These are phyloP conservation scores for Eragrostis nindensis DNA, from an alignment of 176 grass and related monocot species.

Conservation along the genomic window DNA sequence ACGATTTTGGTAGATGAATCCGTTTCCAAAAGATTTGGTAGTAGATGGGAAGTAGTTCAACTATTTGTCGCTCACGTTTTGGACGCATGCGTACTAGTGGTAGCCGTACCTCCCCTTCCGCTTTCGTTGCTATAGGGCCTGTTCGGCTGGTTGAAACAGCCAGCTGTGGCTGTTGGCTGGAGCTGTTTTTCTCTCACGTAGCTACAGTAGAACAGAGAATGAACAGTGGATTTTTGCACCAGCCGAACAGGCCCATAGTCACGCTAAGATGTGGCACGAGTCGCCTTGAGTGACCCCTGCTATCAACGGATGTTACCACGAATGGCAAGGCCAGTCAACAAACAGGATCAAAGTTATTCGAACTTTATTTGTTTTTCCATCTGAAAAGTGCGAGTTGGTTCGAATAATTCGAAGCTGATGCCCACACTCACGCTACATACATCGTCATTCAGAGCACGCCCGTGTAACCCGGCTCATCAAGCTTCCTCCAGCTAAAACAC, in stretches of 20 bases:
- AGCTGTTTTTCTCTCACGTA: too few relatives aligned
- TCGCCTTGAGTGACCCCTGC: too few relatives aligned
- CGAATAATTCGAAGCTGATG: background rate
- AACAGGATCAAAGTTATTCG: background rate
- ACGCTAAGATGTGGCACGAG: background rate
- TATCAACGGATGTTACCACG: background rate
- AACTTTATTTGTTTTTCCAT: background rate
- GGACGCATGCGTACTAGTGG: background rate
- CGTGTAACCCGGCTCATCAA: background rate
- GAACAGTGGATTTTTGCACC: too few relatives aligned
- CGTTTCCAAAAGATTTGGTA: background rate
- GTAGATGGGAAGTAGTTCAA: slow-evolving; percentile 29
- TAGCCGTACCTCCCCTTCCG: background rate
- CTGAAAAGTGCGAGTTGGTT: background rate
- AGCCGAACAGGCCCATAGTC: too few relatives aligned
- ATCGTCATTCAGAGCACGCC: background rate
- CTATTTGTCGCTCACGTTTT: background rate
- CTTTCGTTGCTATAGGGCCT: background rate
- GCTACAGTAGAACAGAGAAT: too few relatives aligned
- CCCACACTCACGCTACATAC: background rate
- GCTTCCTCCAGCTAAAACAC: background rate
- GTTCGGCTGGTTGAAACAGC: too few relatives aligned
- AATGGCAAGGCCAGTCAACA: background rate
- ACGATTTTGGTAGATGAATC: slow-evolving; percentile 27
- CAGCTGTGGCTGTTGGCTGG: too few relatives aligned